A percentile compares a stretch with the other conserved stretches of the same genome.
Evolutionary conservation across 768 basidiomycete genomes (phyloP).

Genomic region (Pisolithus tinctorius): DNA sequence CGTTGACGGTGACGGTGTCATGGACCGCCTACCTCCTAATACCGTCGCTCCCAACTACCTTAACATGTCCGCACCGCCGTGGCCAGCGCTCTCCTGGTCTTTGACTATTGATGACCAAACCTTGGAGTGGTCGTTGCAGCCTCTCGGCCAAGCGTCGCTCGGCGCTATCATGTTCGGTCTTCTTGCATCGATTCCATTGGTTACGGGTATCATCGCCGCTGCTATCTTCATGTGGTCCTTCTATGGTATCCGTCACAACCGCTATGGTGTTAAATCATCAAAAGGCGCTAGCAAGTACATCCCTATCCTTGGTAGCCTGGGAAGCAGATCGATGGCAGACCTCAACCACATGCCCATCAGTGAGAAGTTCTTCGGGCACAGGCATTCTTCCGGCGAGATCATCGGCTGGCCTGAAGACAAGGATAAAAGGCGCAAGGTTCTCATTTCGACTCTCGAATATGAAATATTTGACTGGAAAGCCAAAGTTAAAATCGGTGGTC

Average conservation of each 20-base stretch:
- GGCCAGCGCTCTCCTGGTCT: conserved; percentile 84
- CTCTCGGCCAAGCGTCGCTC: conserved; percentile 74
- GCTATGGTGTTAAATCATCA: conserved; percentile 76
- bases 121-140: conserved; percentile 71
- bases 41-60: conserved; percentile 78
- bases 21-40: conserved; percentile 91
- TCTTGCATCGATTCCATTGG: conserved; percentile 70
- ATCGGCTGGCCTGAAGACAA: conserved; percentile 98
- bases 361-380: conserved; percentile 61
- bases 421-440: conserved; percentile 83
- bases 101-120: conserved; percentile 72
- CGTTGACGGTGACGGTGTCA: conserved; percentile 74
- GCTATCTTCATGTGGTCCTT: conserved; percentile 91
- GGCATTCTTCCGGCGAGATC: conserved; percentile 58
- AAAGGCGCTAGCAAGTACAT: conserved; percentile 74
- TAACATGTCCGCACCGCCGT: conserved; percentile 87
- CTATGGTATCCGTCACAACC: conserved; percentile 93
- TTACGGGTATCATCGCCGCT: conserved; percentile 80
- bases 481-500: conserved; percentile 96
- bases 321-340: conserved; percentile 63
- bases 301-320: conserved; percentile 70
- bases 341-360: conserved; percentile 45
- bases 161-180: conserved; percentile 87
- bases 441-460: conserved; percentile 91
- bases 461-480: conserved; percentile 97